These are phyloP conservation scores for Penicillium sp. DNA, from an alignment of 2,329 filamentous ascomycete genomes.

Conservation along the genomic window DNA sequence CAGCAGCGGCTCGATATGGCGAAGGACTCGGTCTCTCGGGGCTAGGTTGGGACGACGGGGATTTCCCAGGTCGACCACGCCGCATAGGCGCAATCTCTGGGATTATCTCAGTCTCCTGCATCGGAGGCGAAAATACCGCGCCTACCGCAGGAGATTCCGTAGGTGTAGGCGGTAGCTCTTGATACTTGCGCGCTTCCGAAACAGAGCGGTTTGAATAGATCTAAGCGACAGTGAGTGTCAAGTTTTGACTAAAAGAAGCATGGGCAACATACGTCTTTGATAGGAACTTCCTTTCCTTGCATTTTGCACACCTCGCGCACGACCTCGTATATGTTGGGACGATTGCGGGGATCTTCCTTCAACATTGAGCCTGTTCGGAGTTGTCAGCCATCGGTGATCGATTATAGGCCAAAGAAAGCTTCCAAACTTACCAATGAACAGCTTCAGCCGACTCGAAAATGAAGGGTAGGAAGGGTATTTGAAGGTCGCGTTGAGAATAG, in stretches of 20 bases:
- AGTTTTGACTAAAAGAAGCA: neutral
- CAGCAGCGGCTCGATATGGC: conserved; percentile 58
- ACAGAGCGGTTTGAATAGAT: conserved; percentile 68
- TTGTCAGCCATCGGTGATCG: conserved; percentile 22
- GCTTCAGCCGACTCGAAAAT: conserved; percentile 88
- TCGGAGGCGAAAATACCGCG: conserved; percentile 75
- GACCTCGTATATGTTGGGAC: conserved; percentile 94
- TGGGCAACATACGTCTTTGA: conserved; percentile 72
- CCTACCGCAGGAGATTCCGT: conserved; percentile 66
- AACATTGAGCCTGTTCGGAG: conserved; percentile 73
- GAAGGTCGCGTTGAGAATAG: conserved; percentile 93
- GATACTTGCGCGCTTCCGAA: conserved; percentile 62
- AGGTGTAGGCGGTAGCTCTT: conserved; percentile 59
- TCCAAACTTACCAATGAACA: conserved; percentile 71
- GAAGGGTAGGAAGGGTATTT: conserved; percentile 83
- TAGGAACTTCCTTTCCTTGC: conserved; percentile 81
- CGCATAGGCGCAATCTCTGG: conserved; percentile 95
- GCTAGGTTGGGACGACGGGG: conserved; percentile 46
- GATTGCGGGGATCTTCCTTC: conserved; percentile 71
- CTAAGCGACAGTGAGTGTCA: conserved; percentile 43
- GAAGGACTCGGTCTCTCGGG: conserved; percentile 63
- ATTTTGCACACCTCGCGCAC: conserved; percentile 83
- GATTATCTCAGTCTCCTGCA: conserved; percentile 68
- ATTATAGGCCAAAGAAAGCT: neutral
- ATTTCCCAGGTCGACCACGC: conserved; percentile 69